A percentile compares a stretch with the other conserved stretches of the same genome.
phyloP scores from a whole-genome alignment of 2,329 filamentous ascomycete species.

The Fulvia fulva region DNA sequence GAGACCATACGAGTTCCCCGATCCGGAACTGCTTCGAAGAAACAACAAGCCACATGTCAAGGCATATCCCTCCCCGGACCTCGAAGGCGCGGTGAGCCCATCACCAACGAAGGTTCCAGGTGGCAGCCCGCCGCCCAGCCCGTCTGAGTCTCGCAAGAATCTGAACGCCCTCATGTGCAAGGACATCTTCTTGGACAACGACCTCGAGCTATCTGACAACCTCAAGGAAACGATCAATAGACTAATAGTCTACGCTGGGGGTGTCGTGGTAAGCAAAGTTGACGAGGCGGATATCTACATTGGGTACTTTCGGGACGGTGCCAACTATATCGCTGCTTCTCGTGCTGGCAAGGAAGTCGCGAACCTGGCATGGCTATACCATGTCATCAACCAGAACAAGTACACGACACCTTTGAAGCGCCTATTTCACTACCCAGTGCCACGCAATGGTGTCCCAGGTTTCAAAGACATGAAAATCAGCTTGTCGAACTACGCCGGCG shows the following conservation, averaged over 20 bases:
- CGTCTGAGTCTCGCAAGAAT: constrained; percentile 46
- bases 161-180: constrained; percentile 73
- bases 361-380: constrained; percentile 90
- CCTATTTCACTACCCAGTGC: constrained; percentile 85
- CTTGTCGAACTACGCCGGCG: constrained; percentile 92
- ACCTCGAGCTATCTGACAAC: constrained; percentile 67
- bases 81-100: constrained; percentile 64
- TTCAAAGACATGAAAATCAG: constrained; percentile 77
- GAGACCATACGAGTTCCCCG: constrained; percentile 75
- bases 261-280: constrained; percentile 61
- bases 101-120: constrained; percentile 37
- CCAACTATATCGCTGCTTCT: constrained; percentile 72
- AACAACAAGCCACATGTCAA: constrained; percentile 17
- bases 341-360: constrained; percentile 78
- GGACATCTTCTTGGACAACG: constrained; percentile 69
- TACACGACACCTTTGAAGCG: constrained; percentile 84
- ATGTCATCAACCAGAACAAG: constrained; percentile 79
- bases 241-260: constrained; percentile 69
- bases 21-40: constrained; percentile 70
- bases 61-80: constrained; percentile 38
- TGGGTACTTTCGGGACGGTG: constrained; percentile 79
- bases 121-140: constrained; percentile 38
- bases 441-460: constrained; percentile 70
- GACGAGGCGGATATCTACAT: constrained; percentile 76
- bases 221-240: constrained; percentile 64